These are phyloP conservation scores for Saposhnikovia divaricata DNA, from an alignment of 129 eudicot genomes.

Conservation along the genomic window DNA sequence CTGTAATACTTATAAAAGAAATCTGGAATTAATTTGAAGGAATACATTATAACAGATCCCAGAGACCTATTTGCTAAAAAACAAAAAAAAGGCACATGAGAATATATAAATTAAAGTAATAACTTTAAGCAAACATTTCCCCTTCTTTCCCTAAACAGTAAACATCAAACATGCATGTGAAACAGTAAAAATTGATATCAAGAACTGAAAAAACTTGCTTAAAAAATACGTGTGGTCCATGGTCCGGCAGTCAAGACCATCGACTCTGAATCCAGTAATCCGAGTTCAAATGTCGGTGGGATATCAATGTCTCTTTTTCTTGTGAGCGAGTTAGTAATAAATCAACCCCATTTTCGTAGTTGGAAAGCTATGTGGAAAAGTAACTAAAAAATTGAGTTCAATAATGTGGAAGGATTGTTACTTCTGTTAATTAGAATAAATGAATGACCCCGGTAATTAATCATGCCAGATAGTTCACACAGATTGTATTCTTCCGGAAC, in stretches of 20 bases:
- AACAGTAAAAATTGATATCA: not conserved
- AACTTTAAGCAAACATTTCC: not conserved
- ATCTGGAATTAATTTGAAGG: too few species aligned
- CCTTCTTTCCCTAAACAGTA: not conserved
- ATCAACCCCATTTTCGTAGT: not conserved
- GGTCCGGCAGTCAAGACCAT: conserved; percentile 56
- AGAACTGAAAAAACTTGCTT: not conserved
- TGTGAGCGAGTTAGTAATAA: not conserved
- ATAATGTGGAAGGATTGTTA: not conserved
- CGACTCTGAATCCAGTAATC: conserved; percentile 63
- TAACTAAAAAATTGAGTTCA: not conserved
- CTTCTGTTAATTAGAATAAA: not conserved
- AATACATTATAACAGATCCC: not conserved
- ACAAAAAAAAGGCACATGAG: too few species aligned
- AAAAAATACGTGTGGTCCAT: conserved; percentile 20
- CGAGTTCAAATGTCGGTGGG: conserved; percentile 41
- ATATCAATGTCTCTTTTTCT: not conserved
- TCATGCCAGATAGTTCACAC: not conserved
- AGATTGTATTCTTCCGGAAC: not conserved
- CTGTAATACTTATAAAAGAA: too few species aligned
- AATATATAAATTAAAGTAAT: too few species aligned
- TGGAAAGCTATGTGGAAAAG: not conserved
- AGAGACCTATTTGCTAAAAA: not conserved
- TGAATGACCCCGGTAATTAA: not conserved
- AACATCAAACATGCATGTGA: not conserved